phyloP scores from a whole-genome alignment of 805 yeast species.

The Cyberlindnera subsufficiens region DNA sequence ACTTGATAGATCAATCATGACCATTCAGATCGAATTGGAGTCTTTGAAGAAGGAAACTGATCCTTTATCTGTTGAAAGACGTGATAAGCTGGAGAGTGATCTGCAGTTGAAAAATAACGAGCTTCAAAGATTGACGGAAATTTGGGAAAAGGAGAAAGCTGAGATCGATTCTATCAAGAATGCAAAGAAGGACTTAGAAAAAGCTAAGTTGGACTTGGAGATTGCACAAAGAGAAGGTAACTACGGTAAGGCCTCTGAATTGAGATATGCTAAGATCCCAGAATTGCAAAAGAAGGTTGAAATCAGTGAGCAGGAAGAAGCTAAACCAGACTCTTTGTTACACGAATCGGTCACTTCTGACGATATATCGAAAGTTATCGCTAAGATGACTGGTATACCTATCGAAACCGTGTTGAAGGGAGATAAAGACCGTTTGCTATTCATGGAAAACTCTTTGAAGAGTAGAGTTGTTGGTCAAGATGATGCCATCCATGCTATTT shows the following conservation, averaged over 20 bases:
- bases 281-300: conserved; percentile 60
- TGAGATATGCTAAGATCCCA: conserved; percentile 86
- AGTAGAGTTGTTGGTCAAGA: conserved; percentile 91
- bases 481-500: conserved; percentile 82
- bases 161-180: conserved; percentile 72
- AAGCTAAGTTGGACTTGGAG: conserved; percentile 78
- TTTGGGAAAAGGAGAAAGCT: conserved; percentile 82
- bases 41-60: conserved; percentile 92
- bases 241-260: conserved; percentile 81
- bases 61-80: conserved; percentile 72
- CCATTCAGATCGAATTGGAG: conserved; percentile 91
- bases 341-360: conserved; percentile 94
- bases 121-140: conserved; percentile 60
- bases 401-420: conserved; percentile 87
- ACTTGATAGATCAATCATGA: conserved; percentile 84
- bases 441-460: conserved; percentile 77
- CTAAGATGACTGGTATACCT: conserved; percentile 95
- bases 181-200: conserved; percentile 79
- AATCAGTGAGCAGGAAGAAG: conserved; percentile 29
- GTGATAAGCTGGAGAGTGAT: conserved; percentile 64
- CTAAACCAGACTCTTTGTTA: conserved; percentile 34
- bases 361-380: conserved; percentile 87
- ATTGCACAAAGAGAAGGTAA: conserved; percentile 79
- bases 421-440: conserved; percentile 83
- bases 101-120: conserved; percentile 60